A percentile compares a stretch with the other conserved stretches of the same genome.
phyloP scores from a whole-genome alignment of 2,329 filamentous ascomycete genomes.

The Arachnomyces sp. region DNA sequence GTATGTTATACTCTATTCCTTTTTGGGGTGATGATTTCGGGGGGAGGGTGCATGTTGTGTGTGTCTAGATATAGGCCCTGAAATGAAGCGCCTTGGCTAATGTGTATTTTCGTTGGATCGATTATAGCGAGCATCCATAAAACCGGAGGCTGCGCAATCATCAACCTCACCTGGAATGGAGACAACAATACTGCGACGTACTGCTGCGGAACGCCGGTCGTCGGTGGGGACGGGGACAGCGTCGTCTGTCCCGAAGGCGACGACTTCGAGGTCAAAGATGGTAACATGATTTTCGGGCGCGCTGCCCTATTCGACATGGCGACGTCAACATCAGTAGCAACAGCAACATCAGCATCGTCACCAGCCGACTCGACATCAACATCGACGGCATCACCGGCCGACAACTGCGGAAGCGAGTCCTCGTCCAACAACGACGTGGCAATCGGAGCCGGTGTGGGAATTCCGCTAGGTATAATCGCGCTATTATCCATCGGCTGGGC shows the following conservation, averaged over 20 bases:
- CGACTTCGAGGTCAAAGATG: conserved; percentile 19
- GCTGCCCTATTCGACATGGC: conserved; percentile 15
- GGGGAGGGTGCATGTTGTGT: too few relatives aligned
- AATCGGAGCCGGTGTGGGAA: conserved; percentile 23
- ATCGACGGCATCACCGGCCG: too few relatives aligned
- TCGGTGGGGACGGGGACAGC: conserved; percentile 2
- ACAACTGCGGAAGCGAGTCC: not conserved
- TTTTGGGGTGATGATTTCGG: too few relatives aligned
- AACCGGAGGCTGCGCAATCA: conserved; percentile 15
- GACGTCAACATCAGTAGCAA: not conserved
- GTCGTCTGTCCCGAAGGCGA: conserved; percentile 15
- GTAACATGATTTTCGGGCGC: conserved; percentile 15
- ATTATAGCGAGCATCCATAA: not conserved
- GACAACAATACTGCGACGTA: conserved; percentile 12
- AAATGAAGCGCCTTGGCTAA: too few relatives aligned
- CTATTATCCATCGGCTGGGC: conserved; percentile 22
- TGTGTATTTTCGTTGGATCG: too few relatives aligned
- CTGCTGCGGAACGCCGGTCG: conserved; percentile 20
- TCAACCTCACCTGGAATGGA: conserved; percentile 12
- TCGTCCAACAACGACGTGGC: conserved; percentile 14
- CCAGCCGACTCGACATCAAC: not conserved
- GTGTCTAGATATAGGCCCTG: too few relatives aligned
- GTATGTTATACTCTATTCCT: not conserved
- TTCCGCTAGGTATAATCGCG: conserved; percentile 23
- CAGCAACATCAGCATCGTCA: not conserved